Percentiles rank a stretch among this genome's conserved stretches.
phyloP scores from a whole-genome alignment of 305 asterid genomes.

The Fraxinus greggii region DNA sequence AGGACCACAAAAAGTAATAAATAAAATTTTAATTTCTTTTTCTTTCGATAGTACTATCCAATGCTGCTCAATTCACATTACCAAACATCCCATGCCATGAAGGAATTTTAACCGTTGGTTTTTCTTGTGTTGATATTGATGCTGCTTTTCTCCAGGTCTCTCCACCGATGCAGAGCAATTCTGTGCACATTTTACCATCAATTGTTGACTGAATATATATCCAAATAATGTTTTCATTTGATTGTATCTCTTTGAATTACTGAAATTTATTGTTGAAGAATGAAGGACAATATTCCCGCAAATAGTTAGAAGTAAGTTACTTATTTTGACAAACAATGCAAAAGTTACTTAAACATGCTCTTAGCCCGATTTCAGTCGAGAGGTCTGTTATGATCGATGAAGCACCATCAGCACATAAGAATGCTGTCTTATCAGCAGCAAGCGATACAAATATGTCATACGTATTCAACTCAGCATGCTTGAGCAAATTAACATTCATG shows the following conservation, averaged over 20 bases:
- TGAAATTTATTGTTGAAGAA: constrained; percentile 1
- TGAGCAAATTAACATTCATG: neutral
- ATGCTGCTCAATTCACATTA: neutral
- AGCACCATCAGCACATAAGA: neutral
- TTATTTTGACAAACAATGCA: neutral
- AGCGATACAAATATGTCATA: neutral
- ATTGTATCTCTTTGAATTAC: neutral
- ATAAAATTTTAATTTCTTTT: neutral
- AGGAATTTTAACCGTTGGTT: neutral
- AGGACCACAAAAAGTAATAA: neutral
- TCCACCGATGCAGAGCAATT: neutral
- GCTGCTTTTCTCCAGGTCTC: constrained; percentile 4
- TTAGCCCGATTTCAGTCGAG: neutral
- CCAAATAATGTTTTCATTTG: neutral
- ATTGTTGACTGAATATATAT: neutral
- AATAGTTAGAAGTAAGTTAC: neutral
- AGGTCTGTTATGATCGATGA: neutral
- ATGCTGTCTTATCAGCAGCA: neutral
- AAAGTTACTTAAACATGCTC: neutral
- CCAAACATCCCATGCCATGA: neutral
- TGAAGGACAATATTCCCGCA: neutral
- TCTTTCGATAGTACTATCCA: neutral
- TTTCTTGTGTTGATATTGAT: neutral
- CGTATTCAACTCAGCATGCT: neutral
- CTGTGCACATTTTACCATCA: neutral